Evolutionary conservation across 2,329 filamentous ascomycete genomes (phyloP).

Genomic region (Daldinia sp.): DNA sequence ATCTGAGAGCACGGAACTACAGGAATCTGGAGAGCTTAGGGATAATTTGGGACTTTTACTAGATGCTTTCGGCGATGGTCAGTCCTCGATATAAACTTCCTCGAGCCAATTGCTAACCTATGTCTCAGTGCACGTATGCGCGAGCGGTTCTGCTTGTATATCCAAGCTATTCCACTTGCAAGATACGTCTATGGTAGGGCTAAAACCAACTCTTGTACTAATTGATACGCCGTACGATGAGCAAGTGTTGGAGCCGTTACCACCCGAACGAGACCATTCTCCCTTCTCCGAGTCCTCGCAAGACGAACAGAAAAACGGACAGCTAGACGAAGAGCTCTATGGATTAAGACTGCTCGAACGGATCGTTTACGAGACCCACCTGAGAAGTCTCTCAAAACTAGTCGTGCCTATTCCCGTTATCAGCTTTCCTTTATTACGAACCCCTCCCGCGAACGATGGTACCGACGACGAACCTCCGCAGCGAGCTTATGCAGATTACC

Average conservation of each 20-base stretch:
- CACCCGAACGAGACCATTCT: conserved; percentile 59
- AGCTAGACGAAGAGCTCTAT: conserved; percentile 64
- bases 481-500: conserved; percentile 45
- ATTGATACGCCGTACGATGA: conserved; percentile 68
- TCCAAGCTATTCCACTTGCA: conserved; percentile 66
- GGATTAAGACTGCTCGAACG: conserved; percentile 67
- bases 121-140: conserved; percentile 65
- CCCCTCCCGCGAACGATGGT: conserved; percentile 50
- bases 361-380: conserved; percentile 68
- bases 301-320: conserved; percentile 56
- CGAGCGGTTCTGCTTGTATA: conserved; percentile 65
- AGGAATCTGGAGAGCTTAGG: conserved; percentile 54
- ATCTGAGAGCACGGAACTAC: conserved; percentile 48
- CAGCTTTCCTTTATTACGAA: conserved; percentile 53
- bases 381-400: conserved; percentile 67
- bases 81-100: conserved; percentile 40
- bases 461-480: conserved; percentile 45
- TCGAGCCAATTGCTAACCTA: conserved; percentile 19
- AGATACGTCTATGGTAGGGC: conserved; percentile 63
- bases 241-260: conserved; percentile 54
- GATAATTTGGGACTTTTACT: conserved; percentile 63
- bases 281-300: conserved; percentile 56
- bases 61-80: conserved; percentile 68
- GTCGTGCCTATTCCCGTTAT: conserved; percentile 69
- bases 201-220: conserved; percentile 68